Percentiles rank a stretch among this genome's conserved stretches.
These are phyloP conservation scores for Phoma herbarum DNA, from an alignment of 2,329 filamentous ascomycete species.

Conservation along the genomic window DNA sequence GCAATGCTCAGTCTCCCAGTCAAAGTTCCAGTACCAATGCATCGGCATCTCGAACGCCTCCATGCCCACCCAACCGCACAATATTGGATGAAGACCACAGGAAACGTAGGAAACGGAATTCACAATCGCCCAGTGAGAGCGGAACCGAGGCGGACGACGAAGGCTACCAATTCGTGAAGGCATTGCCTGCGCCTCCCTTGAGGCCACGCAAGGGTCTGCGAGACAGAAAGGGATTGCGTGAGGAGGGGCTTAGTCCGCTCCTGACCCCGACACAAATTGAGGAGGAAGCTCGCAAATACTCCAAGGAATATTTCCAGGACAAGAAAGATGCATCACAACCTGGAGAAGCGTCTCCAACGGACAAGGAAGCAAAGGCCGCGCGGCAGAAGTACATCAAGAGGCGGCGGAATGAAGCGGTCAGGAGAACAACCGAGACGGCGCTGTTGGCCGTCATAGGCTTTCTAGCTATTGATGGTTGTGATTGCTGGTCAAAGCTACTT, in stretches of 20 bases:
- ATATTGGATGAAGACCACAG: constrained; percentile 40
- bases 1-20: constrained; percentile 28
- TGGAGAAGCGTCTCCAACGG: constrained; percentile 35
- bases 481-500: constrained; percentile 44
- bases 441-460: constrained; percentile 63
- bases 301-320: constrained; percentile 49
- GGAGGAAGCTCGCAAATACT: constrained; percentile 54
- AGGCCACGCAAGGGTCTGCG: constrained; percentile 80
- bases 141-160: constrained; percentile 97
- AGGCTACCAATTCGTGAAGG: constrained; percentile 76
- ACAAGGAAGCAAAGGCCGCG: constrained; percentile 50
- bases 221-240: constrained; percentile 54
- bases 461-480: constrained; percentile 55
- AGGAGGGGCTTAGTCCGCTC: constrained; percentile 51
- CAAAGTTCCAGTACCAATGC: constrained; percentile 31
- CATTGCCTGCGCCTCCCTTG: constrained; percentile 79
- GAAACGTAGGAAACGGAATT: constrained; percentile 38
- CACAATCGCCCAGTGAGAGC: constrained; percentile 74
- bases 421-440: constrained; percentile 64
- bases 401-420: constrained; percentile 90
- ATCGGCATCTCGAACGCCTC: constrained; percentile 26
- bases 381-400: constrained; percentile 78
- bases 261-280: constrained; percentile 59
- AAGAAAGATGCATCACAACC: constrained; percentile 27
- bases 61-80: constrained; percentile 28